Evolutionary conservation across 345 rosid genomes (phyloP), one percentile per base, ranked within the genome.

Genomic region (Eutrema japonicum): DNA sequence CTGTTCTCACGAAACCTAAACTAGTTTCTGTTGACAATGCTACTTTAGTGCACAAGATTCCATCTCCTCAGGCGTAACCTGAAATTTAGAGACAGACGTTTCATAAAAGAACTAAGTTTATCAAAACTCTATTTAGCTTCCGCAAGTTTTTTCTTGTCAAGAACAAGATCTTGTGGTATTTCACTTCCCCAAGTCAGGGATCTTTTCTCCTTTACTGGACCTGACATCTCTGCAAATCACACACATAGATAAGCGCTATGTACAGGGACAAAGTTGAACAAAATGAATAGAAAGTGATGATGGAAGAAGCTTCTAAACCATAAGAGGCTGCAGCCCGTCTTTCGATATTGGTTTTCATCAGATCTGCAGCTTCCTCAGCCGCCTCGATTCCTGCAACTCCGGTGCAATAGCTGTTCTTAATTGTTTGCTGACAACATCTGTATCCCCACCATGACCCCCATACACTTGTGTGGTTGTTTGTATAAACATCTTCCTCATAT

Each of bases 381-480:
- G 97, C 98, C 70, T 87, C 85, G 55, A 93, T 87, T 37, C 98
- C 97, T 1, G 94, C 89, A 11, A 79, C 74, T 7, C 98, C 97
- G 1, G 91, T 86, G 80, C 97, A 89, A 33, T 90, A 93, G 72
- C 96, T 87, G 71, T 90, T 93, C 41, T 87, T 72, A 18, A 89
- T 77, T 4, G 82, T 83, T 72, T 93, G 97, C 76, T 82, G 82
- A 46, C 97, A 93, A 67, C 97, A 93, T 70, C 79, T 89, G 45
- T 90, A 89, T 10, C 97, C 91, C 96, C 98, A 90, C 97, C 96
- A 90, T 8, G 98, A 93, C n/a, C 93, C 97, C 88, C 89, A 93
- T 13, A 90, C 97, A 48, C 78, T 83, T 4, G 91, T 86, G 72
- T 93, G 97, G 37, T 74, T 74, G 75, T 89, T 87, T 33, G 79